Conservation (phyloP, 208 protist species). For the Phytomonas sp. region DNA sequence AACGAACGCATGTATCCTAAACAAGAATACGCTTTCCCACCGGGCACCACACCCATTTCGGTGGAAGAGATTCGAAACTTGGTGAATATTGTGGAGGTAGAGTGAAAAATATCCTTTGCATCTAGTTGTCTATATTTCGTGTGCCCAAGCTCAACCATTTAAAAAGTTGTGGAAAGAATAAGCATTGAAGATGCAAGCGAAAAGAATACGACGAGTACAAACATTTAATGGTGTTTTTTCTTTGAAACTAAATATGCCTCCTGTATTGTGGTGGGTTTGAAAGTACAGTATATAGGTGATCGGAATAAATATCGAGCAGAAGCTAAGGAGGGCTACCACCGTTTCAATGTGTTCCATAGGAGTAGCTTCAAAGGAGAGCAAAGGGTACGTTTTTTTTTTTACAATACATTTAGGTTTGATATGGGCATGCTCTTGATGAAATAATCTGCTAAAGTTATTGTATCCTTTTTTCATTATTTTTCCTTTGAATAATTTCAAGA, state of each 20-base stretch:
- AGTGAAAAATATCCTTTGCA: conserved; percentile 12
- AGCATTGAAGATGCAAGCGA: background rate
- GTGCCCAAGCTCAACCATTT: background rate
- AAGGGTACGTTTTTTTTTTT: background rate
- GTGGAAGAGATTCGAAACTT: conserved; percentile 72
- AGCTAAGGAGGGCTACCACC: background rate
- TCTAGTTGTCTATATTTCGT: conserved; percentile 4
- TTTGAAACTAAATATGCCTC: background rate
- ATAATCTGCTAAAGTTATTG: conserved; percentile 6
- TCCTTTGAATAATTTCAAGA: conserved; percentile 9
- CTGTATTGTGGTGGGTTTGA: conserved; percentile 1
- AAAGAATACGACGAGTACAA: conserved; percentile 9
- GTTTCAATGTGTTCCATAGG: background rate
- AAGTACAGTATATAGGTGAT: conserved; percentile 1
- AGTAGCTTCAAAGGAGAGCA: background rate
- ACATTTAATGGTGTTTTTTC: background rate
- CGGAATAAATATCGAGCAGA: background rate
- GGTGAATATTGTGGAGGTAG: conserved; percentile 67
- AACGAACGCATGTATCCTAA: conserved; percentile 78
- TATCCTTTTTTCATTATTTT: conserved; percentile 2
- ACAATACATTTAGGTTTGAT: background rate
- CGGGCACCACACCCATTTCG: conserved; percentile 72
- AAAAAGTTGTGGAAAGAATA: background rate
- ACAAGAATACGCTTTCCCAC: conserved; percentile 56
- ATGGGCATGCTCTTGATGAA: background rate